A percentile compares a stretch with the other conserved stretches of the same genome.
Evolutionary conservation across 192 early-diverging fungal species (phyloP).

Genomic region (Ambispora gerdemannii): DNA sequence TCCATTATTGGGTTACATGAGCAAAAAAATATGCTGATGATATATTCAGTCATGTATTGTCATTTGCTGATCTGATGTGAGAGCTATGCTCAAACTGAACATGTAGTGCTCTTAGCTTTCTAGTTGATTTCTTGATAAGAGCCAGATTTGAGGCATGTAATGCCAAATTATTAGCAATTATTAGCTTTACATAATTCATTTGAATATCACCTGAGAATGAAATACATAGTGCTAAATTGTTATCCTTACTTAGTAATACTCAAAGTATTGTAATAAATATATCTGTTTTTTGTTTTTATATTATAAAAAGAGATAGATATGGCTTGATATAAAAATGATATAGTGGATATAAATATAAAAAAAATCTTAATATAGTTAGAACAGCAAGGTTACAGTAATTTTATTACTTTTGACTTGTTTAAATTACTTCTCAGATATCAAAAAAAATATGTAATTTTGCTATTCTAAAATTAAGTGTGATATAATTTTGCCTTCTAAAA

Average conservation of each 20-base stretch:
- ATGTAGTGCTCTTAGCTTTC: no score
- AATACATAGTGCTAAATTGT: no score
- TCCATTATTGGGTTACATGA: no score
- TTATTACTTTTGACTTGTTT: background rate
- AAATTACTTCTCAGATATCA: background rate
- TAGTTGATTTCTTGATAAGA: no score
- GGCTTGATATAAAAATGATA: constrained; percentile 4
- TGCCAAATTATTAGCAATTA: no score
- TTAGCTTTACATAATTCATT: no score
- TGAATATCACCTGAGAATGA: no score
- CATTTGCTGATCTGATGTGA: background rate
- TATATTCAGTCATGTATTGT: background rate
- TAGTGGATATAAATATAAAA: constrained; percentile 7
- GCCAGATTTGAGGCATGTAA: no score
- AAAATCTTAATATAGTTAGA: background rate
- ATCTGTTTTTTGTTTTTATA: constrained; percentile 19
- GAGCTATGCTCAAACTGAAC: background rate
- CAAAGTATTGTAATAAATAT: constrained; percentile 20
- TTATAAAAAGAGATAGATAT: background rate
- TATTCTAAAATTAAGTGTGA: background rate
- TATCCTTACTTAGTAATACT: constrained; percentile 12
- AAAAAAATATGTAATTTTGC: background rate
- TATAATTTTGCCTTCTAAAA: background rate
- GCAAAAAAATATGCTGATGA: background rate
- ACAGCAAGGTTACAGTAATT: background rate